phyloP scores from a whole-genome alignment of 192 early-diverging fungal species.

The Coemansia guatemalensis region DNA sequence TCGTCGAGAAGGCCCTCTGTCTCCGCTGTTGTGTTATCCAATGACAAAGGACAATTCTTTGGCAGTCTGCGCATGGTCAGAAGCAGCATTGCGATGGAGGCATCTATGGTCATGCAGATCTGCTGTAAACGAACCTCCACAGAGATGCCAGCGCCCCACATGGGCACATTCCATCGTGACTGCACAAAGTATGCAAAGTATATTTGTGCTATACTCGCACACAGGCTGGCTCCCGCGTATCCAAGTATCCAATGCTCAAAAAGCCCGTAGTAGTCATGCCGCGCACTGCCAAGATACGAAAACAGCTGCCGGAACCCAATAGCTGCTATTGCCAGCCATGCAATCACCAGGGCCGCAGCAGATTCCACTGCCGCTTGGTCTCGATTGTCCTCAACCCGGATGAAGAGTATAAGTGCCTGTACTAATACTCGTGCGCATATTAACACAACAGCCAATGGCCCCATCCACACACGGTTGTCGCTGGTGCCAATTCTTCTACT shows the following conservation, averaged over 20 bases:
- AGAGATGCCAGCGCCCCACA: neutral
- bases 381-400: neutral
- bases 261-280: conserved; percentile 19
- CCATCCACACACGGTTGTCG: conserved; percentile 43
- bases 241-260: conserved; percentile 10
- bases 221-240: conserved; percentile 1
- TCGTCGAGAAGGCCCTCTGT: neutral
- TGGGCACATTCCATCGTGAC: conserved; percentile 18
- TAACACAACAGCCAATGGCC: conserved; percentile 21
- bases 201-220: conserved; percentile 4
- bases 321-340: conserved; percentile 3
- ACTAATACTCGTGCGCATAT: conserved; percentile 2
- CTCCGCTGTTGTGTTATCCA: neutral
- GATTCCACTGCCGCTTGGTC: neutral
- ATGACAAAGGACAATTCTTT: neutral
- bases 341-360: neutral
- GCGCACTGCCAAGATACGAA: conserved; percentile 7
- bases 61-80: conserved; percentile 18
- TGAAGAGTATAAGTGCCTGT: conserved; percentile 1
- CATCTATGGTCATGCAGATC: neutral
- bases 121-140: neutral
- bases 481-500: neutral
- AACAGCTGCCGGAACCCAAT: conserved; percentile 6
- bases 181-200: conserved; percentile 23
- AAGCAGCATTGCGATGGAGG: conserved; percentile 7